Evolutionary conservation across 164 flowering plant genomes (phyloP), one percentile per base, ranked within the genome.

Genomic region (Saururus chinensis): DNA sequence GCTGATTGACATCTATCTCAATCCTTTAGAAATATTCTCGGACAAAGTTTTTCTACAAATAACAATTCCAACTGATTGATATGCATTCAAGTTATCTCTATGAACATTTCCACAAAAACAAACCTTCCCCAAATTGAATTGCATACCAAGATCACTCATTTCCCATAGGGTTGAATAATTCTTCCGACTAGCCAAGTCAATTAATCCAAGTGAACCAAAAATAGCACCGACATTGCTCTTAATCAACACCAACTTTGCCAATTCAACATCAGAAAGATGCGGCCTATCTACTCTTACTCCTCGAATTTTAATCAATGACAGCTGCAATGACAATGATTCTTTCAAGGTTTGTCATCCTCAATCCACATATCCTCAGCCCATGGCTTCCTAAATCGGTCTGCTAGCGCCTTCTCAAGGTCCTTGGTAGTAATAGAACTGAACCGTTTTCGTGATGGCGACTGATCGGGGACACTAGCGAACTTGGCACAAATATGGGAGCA

Each of bases 341-440:
- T 66, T 63, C 13, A 82, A 19, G 3, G 97, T 92, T 96, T 95
- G n/a, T 93, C 99, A 51, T 77, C 77, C 12, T 84, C 84, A 37
- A 90, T 93, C 97, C 99, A 93, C 68, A 90, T 69, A 62, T 93
- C 99, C 61, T 85, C 96, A 4, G 96, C 96, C 8, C 97, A 96
- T 40, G 67, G 75, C 64, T 85, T 88, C 84, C 85, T 76, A 73
- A 93, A 93, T 61, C 96, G 79, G 72, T 93, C 91, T 0, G 97
- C 97, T 0, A 90, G 75, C 9, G 81, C 89, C 62, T 80, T 84
- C 56, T 87, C 62, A 13, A 90, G 98, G 10, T 80, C 88, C 21
- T 71, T 56, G 14, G 96, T 79, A 35, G 76, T 73, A 73, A 88
- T 74, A 1, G 98, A 82, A n/a, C 49, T 52, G 75, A 49, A 60